Conservation (phyloP, 805 yeast species). For the Saccharomycopsis guyanensis region DNA sequence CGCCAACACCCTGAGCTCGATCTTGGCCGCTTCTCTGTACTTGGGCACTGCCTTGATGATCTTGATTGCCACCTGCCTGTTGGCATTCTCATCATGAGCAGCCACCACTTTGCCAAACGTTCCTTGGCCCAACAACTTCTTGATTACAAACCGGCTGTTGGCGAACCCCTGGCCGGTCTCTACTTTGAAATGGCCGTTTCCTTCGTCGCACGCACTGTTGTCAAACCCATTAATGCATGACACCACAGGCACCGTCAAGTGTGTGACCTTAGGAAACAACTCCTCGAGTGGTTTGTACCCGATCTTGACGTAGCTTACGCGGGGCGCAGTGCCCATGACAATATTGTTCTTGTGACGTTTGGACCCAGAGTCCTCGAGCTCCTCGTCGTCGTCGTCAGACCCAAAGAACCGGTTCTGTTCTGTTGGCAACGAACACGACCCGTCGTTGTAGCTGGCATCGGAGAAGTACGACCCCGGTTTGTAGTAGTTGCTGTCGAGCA, state of each 20-base stretch:
- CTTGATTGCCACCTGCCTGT: constrained; percentile 76
- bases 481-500: background rate
- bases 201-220: constrained; percentile 30
- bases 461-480: constrained; percentile 1
- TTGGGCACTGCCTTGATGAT: constrained; percentile 88
- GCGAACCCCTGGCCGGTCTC: constrained; percentile 56
- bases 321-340: constrained; percentile 3
- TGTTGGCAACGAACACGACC: background rate
- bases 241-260: constrained; percentile 8
- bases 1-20: constrained; percentile 77
- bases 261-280: background rate
- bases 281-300: constrained; percentile 6
- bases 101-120: constrained; percentile 87
- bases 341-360: background rate
- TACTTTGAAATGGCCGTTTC: constrained; percentile 69
- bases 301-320: background rate
- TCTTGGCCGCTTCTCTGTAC: constrained; percentile 91
- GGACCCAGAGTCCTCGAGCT: background rate
- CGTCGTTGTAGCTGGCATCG: constrained; percentile 5
- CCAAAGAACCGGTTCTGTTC: background rate
- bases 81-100: constrained; percentile 60
- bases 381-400: background rate
- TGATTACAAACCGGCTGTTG: constrained; percentile 60
- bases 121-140: constrained; percentile 77
- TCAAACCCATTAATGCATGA: constrained; percentile 1